Evolutionary conservation across 2,329 filamentous ascomycete genomes (phyloP), one percentile per base, ranked within the genome.

Genomic region (Claviceps pusilla): DNA sequence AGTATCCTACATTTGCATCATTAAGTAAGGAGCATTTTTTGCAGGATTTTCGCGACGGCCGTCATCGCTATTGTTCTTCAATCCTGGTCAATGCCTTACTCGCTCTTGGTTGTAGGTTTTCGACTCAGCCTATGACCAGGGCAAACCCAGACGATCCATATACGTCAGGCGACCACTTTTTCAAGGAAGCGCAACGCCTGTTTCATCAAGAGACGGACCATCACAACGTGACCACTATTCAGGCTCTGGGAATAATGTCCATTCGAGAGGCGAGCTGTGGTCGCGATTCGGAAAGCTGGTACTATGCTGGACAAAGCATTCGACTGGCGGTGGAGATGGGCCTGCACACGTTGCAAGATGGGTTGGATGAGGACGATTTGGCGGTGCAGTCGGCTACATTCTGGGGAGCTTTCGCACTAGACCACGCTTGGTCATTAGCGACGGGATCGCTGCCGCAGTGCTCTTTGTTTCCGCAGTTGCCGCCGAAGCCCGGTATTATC

Each of bases 171-270:
- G 82, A 88, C 57, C 79, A 86, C 63, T 89, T 88, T 67, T 89
- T 87, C 66, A 78, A 79, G 52, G 85, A 89, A 64, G 77, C 80
- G 7, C 74, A 78, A 57, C 73, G 81, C 10, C 70, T 88, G 0
- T 73, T 87, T 35, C 71, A 77, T 54, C 70, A 77, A 54, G 76
- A 82, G 58, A 65, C 70, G 2, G 71, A 86, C 56, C 78, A 80
- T 52, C 78, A 86, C 57, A 77, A 67, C 7, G 68, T 89, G 35
- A 86, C 84, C 2, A 87, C 83, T 4, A 82, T 87, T 48, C 86
- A 89, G 68, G 85, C 86, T 1, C 70, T 89, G 19, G 84, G 84
- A 6, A 78, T 89, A 60, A 86, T 90, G 83, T 83, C 83, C 6
- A 81, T 88, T 58, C 73, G 85, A 46, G 84, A 89, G 68, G 83